Conservation (phyloP, 2,329 filamentous ascomycete species). For the Lecanicillium sp. region DNA sequence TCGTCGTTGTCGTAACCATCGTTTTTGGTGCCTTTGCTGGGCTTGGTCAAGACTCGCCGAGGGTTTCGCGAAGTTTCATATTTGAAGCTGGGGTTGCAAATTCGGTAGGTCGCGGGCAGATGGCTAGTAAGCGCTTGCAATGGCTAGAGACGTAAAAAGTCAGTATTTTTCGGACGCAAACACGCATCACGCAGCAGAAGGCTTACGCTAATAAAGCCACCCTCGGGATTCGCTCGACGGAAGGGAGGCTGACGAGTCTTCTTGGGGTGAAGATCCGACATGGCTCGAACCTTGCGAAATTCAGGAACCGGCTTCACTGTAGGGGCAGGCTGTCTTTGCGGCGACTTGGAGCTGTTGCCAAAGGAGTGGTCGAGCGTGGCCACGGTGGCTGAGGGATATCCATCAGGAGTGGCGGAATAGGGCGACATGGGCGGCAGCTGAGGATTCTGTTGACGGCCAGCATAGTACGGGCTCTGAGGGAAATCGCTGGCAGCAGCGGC, state of each 20-base stretch:
- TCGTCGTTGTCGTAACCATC: constrained; percentile 99
- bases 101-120: constrained; percentile 89
- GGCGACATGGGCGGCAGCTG: constrained; percentile 69
- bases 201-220: constrained; percentile 91
- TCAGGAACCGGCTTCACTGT: constrained; percentile 66
- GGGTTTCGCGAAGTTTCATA: constrained; percentile 98
- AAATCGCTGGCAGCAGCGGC: constrained; percentile 55
- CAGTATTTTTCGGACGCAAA: constrained; percentile 11
- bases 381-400: constrained; percentile 65
- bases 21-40: constrained; percentile 97
- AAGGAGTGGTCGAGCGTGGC: constrained; percentile 63
- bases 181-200: not conserved
- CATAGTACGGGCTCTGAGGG: constrained; percentile 50
- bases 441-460: constrained; percentile 39
- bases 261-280: constrained; percentile 69
- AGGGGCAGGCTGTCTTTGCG: constrained; percentile 43
- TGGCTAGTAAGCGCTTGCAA: constrained; percentile 92
- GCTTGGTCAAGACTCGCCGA: constrained; percentile 90
- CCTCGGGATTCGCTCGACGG: constrained; percentile 88
- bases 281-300: constrained; percentile 69
- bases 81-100: constrained; percentile 97
- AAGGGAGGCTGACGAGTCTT: constrained; percentile 85
- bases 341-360: constrained; percentile 47
- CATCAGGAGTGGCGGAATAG: constrained; percentile 59
- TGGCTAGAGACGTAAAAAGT: constrained; percentile 50